A percentile compares a stretch with the other conserved stretches of the same genome.
phyloP scores from a whole-genome alignment of 2,329 filamentous ascomycete species.

The Trichothecium sympodiale region DNA sequence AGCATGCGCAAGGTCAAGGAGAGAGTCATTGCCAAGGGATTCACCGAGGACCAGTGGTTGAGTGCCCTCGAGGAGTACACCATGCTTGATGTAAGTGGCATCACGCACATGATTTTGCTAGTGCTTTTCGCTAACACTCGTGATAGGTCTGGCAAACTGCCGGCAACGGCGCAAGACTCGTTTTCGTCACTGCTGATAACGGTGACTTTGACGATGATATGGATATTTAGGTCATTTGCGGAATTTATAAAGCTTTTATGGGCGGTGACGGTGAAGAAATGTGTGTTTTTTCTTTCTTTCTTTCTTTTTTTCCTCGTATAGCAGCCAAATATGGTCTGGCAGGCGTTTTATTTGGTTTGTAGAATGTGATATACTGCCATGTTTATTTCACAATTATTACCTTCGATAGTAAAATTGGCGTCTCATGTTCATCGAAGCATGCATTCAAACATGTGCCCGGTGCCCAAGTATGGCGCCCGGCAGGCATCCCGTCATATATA shows the following conservation, averaged over 20 bases:
- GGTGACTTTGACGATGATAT: conserved; percentile 36
- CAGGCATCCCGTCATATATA: too few species aligned
- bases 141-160: conserved; percentile 67
- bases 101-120: background rate
- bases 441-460: too few species aligned
- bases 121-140: conserved; percentile 23
- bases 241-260: too few species aligned
- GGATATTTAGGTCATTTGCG: conserved; percentile 20
- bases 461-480: too few species aligned
- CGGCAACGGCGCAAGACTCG: conserved; percentile 56
- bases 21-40: conserved; percentile 88
- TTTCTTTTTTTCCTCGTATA: too few species aligned
- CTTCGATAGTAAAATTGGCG: too few species aligned
- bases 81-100: conserved; percentile 67
- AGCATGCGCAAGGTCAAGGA: conserved; percentile 84
- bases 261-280: too few species aligned
- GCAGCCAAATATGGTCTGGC: too few species aligned
- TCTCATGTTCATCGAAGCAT: too few species aligned
- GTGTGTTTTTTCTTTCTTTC: too few species aligned
- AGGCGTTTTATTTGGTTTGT: background rate
- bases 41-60: conserved; percentile 87
- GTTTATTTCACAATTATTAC: too few species aligned
- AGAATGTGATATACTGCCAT: conserved; percentile 5
- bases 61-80: conserved; percentile 84
- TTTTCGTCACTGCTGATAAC: conserved; percentile 55